Conservation (phyloP, 2,329 filamentous ascomycete genomes). For the Diplodia scrobiculata region DNA sequence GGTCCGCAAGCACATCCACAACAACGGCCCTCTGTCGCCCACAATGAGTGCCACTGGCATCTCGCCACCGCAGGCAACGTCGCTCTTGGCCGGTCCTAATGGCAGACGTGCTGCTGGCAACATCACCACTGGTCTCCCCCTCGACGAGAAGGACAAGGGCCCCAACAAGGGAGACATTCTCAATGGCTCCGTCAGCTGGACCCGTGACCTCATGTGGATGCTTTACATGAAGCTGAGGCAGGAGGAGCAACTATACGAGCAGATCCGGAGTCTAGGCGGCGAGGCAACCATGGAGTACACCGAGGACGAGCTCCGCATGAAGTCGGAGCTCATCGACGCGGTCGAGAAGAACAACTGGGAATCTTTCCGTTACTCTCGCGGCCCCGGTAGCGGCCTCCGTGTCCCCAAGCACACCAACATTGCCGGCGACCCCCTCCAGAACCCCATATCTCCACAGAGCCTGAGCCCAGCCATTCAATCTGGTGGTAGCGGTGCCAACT, state of each 20-base stretch:
- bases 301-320: conserved; percentile 95
- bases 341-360: conserved; percentile 75
- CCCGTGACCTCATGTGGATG: conserved; percentile 96
- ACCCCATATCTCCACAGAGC: conserved; percentile 61
- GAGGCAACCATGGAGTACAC: conserved; percentile 54
- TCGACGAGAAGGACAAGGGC: conserved; percentile 97
- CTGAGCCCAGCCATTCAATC: conserved; percentile 60
- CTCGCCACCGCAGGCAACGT: conserved; percentile 76
- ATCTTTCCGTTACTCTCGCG: conserved; percentile 82
- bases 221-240: conserved; percentile 85
- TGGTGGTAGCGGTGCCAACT: conserved; percentile 62
- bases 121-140: conserved; percentile 87
- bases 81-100: conserved; percentile 80
- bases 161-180: conserved; percentile 99
- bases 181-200: conserved; percentile 96
- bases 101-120: conserved; percentile 79
- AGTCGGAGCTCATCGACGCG: conserved; percentile 84
- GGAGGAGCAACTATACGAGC: conserved; percentile 80
- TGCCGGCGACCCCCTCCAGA: conserved; percentile 71
- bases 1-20: conserved; percentile 90
- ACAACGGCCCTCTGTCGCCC: conserved; percentile 85
- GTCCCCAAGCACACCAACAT: conserved; percentile 94
- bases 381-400: conserved; percentile 78
- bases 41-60: conserved; percentile 70
- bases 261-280: conserved; percentile 53